Conservation (phyloP, 1,139 yeast species). For the Suhomyces anneliseae region DNA sequence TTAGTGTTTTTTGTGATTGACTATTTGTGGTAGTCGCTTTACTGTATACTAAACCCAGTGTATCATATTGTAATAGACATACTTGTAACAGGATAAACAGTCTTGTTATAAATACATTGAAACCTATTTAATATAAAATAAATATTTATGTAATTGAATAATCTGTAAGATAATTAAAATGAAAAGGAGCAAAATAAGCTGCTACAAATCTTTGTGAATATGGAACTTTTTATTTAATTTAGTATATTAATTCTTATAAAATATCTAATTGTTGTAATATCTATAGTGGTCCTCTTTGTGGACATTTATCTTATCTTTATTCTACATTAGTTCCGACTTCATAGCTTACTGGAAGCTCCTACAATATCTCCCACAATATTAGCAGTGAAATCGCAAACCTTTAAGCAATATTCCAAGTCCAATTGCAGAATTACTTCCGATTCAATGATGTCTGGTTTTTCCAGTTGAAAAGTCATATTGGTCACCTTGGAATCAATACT, state of each 20-base stretch:
- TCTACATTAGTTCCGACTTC: background rate
- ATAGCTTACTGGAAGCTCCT: background rate
- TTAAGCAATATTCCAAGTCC: conserved; percentile 19
- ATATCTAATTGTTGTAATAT: background rate
- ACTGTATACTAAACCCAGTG: background rate
- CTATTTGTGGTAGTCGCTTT: background rate
- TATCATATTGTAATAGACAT: conserved; percentile 4
- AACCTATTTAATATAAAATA: background rate
- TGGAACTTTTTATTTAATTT: no score
- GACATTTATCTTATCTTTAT: no score
- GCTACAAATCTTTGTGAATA: no score
- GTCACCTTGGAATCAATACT: background rate
- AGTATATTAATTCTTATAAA: no score
- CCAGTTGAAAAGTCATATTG: conserved; percentile 5
- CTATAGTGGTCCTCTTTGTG: no score
- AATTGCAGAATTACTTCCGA: conserved; percentile 12
- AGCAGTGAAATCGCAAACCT: conserved; percentile 14
- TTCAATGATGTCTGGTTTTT: conserved; percentile 7
- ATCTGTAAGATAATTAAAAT: no score
- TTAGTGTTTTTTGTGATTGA: conserved; percentile 10
- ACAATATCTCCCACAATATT: conserved; percentile 9
- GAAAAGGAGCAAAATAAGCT: no score
- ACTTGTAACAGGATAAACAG: no score
- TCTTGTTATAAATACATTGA: background rate
- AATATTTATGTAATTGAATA: no score